Conservation (phyloP, 495 filamentous ascomycete species). For the Talaromyces wortmannii region DNA sequence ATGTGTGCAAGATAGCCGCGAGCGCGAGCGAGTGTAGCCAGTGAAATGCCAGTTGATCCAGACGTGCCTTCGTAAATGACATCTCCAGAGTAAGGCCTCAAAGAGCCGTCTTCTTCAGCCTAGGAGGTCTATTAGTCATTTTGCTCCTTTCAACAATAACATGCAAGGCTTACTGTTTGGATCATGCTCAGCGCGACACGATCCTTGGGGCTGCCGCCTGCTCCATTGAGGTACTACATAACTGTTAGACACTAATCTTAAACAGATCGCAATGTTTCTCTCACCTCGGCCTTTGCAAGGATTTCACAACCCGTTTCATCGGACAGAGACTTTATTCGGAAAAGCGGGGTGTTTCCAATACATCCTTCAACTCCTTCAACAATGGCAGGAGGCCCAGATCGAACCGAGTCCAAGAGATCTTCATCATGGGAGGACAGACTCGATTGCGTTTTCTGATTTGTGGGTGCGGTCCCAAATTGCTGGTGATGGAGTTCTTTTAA, state of each 20-base stretch:
- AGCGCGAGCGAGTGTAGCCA: conserved; percentile 82
- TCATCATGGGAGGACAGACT: conserved; percentile 11
- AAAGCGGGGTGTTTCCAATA: conserved; percentile 89
- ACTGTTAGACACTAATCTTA: background rate
- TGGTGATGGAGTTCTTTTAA: conserved; percentile 61
- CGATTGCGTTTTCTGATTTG: background rate
- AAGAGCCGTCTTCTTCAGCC: conserved; percentile 72
- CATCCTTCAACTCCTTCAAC: conserved; percentile 79
- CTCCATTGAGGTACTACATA: conserved; percentile 76
- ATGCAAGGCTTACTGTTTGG: conserved; percentile 43
- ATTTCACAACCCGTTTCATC: conserved; percentile 91
- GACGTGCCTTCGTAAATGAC: conserved; percentile 97
- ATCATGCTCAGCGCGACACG: conserved; percentile 90
- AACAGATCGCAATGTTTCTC: background rate
- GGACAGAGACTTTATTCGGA: conserved; percentile 81
- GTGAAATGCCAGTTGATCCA: conserved; percentile 87
- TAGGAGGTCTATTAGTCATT: conserved; percentile 11
- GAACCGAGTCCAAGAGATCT: background rate
- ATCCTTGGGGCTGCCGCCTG: conserved; percentile 94
- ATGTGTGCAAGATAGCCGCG: conserved; percentile 90
- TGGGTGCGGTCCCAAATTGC: background rate
- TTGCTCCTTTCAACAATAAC: background rate
- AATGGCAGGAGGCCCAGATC: conserved; percentile 32
- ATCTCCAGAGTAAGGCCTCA: conserved; percentile 77
- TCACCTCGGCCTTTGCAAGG: conserved; percentile 84